A percentile compares a stretch with the other conserved stretches of the same genome.
Evolutionary conservation across 768 basidiomycete genomes (phyloP).

Genomic region (Leccinum subgranulosum): DNA sequence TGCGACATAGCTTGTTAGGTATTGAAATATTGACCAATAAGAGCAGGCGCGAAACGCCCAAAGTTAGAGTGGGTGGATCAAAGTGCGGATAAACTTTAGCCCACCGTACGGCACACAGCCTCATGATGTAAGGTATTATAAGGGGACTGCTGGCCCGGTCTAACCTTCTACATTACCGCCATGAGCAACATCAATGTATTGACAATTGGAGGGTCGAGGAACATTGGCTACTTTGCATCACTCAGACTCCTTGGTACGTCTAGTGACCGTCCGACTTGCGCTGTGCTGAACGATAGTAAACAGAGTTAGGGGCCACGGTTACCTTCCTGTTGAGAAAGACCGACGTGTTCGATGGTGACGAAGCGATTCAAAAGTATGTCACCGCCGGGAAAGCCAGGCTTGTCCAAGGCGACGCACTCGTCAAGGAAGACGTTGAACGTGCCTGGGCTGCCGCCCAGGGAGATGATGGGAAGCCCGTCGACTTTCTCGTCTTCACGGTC

Average conservation of each 20-base stretch:
- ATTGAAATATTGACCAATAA: background rate
- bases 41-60: background rate
- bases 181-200: constrained; percentile 33
- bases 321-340: constrained; percentile 60
- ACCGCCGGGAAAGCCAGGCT: constrained; percentile 49
- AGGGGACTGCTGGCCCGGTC: background rate
- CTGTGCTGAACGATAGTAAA: background rate
- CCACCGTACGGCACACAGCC: background rate
- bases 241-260: constrained; percentile 46
- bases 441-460: constrained; percentile 46
- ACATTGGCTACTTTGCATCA: constrained; percentile 52
- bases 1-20: background rate
- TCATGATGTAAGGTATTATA: constrained; percentile 9
- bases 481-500: constrained; percentile 58
- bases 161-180: background rate
- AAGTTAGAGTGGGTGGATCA: background rate
- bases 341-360: constrained; percentile 51
- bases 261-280: background rate
- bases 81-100: background rate
- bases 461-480: constrained; percentile 36
- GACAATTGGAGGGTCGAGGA: constrained; percentile 51
- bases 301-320: constrained; percentile 57
- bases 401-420: constrained; percentile 59
- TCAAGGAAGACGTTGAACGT: constrained; percentile 45
- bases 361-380: constrained; percentile 49